Base-by-base conservation (phyloP, 2,329 filamentous ascomycete species). In the Achaetomium macrosporum region DNA sequence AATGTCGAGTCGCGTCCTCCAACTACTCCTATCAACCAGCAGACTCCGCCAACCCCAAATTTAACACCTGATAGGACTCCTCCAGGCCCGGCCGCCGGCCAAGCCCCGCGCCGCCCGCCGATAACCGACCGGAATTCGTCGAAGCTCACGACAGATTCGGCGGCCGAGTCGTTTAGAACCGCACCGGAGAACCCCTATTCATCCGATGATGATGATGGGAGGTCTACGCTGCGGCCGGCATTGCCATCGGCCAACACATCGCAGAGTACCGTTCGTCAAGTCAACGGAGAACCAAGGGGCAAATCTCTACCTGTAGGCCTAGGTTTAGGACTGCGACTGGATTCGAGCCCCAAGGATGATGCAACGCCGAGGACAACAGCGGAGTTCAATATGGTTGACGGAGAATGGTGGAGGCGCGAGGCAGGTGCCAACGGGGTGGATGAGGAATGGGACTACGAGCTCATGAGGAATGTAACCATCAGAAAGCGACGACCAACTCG, bases 1-100 rank as follows among this genome's bases (percentile, higher is more conserved):
- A 68, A 68, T 56, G 66, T 68, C 41, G 66, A 69, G 41, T 53
- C 61, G 29, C 71, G 68, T 50, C 63, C 73, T 10, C 77, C 77
- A n/a, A 72, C 73, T 50, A 88, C 84, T 5, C 83, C 84, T 46
- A 77, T 82, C 29, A 80, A 82, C 58, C 81, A 84, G 58, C 77
- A 78, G 63, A 87, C 82, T 61, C 84, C 84, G 15, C 86, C 85
- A 31, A 90, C 87, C 3, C 87, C 87, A 33, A 87, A 90, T 68
- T 79, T 86, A 42, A 90, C 87, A 15, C 87, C 63, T 7, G 63
- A 65, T 13, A 53, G 58, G 10, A 59, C 86, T 48, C 87, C 87
- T 35, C 78, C 82, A 16, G 59, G 60, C 8, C 57, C 54, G 55
- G 67, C 69, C 41, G 63, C 66, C 44, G 68, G 67, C 36, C 74